These are phyloP conservation scores for Blepharisma stoltei DNA, from an alignment of 73 alveolate genomes.

Conservation along the genomic window DNA sequence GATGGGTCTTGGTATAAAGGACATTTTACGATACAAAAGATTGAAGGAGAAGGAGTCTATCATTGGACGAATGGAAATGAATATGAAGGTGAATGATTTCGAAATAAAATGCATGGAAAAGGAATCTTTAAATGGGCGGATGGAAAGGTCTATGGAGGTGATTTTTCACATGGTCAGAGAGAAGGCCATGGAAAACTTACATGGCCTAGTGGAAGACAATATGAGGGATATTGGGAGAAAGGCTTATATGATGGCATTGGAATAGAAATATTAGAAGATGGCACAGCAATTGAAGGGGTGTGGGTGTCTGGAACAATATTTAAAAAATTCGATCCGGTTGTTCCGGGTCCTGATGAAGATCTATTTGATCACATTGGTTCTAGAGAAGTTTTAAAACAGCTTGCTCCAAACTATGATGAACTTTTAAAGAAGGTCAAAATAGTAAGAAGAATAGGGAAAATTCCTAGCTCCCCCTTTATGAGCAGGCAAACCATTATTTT, in stretches of 20 bases:
- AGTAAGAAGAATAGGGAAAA: too few species aligned
- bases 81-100: slow-evolving; percentile 26
- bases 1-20: slow-evolving; percentile 14
- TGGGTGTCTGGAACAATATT: slow-evolving; percentile 3
- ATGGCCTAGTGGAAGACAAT: not conserved
- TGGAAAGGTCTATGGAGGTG: slow-evolving; percentile 5
- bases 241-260: slow-evolving; percentile 23
- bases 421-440: not conserved
- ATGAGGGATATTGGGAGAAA: not conserved
- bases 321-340: not conserved
- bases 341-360: not conserved
- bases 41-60: slow-evolving; percentile 13
- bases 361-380: not conserved
- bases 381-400: not conserved
- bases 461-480: too few species aligned
- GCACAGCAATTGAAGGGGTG: not conserved
- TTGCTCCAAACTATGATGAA: slow-evolving; percentile 1
- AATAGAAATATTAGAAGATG: slow-evolving; percentile 2
- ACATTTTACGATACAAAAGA: not conserved
- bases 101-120: slow-evolving; percentile 30
- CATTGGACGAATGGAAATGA: slow-evolving; percentile 1
- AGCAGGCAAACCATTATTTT: too few species aligned
- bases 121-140: not conserved
- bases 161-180: not conserved
- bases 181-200: slow-evolving; percentile 18